These are phyloP conservation scores for Ascochyta lentis DNA, from an alignment of 2,329 filamentous ascomycete genomes.

Conservation along the genomic window DNA sequence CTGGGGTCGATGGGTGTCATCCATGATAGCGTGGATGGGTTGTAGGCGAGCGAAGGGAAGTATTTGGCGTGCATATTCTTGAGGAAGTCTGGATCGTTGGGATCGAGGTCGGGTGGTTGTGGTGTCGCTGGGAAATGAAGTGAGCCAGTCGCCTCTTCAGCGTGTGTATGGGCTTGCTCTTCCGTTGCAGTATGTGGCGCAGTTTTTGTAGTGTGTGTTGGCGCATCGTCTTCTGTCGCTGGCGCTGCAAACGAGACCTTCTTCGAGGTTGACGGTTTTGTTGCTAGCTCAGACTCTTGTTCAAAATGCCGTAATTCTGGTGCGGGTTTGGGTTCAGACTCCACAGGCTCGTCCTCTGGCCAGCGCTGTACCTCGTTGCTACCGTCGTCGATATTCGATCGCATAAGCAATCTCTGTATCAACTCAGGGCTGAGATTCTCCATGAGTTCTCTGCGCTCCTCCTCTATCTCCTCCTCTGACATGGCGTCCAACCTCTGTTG, in stretches of 20 bases:
- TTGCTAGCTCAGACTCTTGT: background rate
- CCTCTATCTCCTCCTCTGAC: conserved; percentile 80
- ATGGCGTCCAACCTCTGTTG: conserved; percentile 74
- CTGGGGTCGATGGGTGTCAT: conserved; percentile 73
- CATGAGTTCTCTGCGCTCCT: conserved; percentile 81
- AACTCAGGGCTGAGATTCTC: conserved; percentile 76
- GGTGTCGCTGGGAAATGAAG: conserved; percentile 67
- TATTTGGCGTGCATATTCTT: conserved; percentile 87
- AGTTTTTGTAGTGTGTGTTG: background rate
- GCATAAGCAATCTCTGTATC: conserved; percentile 76
- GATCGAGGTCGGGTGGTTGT: conserved; percentile 77
- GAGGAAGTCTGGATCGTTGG: conserved; percentile 82
- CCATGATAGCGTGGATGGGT: conserved; percentile 88
- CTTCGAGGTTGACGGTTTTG: conserved; percentile 26
- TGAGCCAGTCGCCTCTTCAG: conserved; percentile 62
- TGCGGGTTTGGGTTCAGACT: background rate
- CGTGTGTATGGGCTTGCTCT: conserved; percentile 66
- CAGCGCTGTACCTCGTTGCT: conserved; percentile 51
- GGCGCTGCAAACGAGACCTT: conserved; percentile 45
- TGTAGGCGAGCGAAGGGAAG: conserved; percentile 85
- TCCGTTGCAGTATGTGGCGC: conserved; percentile 5
- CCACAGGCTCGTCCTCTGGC: conserved; percentile 7
- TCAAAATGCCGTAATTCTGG: conserved; percentile 18
- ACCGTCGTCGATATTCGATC: conserved; percentile 76
- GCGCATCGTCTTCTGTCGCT: conserved; percentile 16